phyloP scores from a whole-genome alignment of 106 monocot species.

The Chionographis japonica region DNA sequence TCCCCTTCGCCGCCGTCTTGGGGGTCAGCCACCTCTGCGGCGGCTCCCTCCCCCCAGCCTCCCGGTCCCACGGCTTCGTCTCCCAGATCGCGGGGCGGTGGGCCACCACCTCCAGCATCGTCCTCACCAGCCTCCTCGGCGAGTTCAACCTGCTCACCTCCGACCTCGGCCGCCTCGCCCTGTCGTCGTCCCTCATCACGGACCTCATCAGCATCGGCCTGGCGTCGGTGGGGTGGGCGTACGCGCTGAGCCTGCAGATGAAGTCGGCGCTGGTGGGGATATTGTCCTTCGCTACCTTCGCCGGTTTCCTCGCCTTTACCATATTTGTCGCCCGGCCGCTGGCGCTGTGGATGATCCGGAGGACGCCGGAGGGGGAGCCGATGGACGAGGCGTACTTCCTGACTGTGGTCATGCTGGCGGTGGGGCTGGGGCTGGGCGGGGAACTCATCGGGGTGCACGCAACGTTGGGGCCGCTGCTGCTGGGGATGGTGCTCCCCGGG shows the following conservation, averaged over 20 bases:
- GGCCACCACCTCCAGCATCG: constrained; percentile 4
- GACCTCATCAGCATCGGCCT: background rate
- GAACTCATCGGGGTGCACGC: constrained; percentile 25
- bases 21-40: background rate
- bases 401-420: background rate
- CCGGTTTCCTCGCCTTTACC: background rate
- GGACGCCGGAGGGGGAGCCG: constrained; percentile 22
- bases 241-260: background rate
- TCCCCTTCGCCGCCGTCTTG: background rate
- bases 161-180: constrained; percentile 30
- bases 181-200: constrained; percentile 11
- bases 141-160: constrained; percentile 28
- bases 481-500: constrained; percentile 23
- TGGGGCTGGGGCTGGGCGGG: constrained; percentile 8
- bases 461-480: constrained; percentile 13
- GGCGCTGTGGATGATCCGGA: constrained; percentile 21
- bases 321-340: constrained; percentile 10
- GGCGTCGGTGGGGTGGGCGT: background rate
- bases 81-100: background rate
- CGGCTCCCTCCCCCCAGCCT: background rate
- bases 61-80: background rate
- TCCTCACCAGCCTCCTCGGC: constrained; percentile 3
- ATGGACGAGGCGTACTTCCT: constrained; percentile 19
- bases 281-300: too few species aligned
- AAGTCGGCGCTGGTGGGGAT: background rate